Evolutionary conservation across 2,329 filamentous ascomycete species (phyloP), one percentile per base, ranked within the genome.

Genomic region (Scedosporium aurantiacum): DNA sequence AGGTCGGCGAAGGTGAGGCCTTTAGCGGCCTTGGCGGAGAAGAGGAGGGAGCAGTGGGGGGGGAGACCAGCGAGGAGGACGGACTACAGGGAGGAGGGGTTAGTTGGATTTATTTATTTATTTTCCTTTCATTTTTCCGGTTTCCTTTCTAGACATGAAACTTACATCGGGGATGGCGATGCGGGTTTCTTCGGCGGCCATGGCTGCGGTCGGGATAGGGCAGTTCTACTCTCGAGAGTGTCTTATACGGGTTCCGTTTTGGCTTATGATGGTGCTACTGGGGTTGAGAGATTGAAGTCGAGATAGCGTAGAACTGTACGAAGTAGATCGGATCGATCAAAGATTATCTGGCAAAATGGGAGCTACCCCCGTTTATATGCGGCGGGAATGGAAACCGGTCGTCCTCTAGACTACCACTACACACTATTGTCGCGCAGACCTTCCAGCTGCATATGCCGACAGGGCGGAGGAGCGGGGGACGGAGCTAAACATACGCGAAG

Each of bases 1-100:
- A 97, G 91, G 52, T 83, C 76, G 71, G 91, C 89, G 71, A 96
- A 97, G 68, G 81, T 89, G 41, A 96, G 81, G 66, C 84, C 81
- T 74, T 89, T 88, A 61, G 75, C 72, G 57, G 90, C 86, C 75
- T 96, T 97, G 66, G 89, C 90, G 41, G 84, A 80, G 76, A 95
- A 95, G 65, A 97, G 87, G 5, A 85, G 83, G 64, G 82, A 79
- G 10, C 88, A 87, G 66, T 89, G 86, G 23, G 79, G 72, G 2
- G 91, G 90, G 50, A 96, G 86, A 23, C 47, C 40, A 27, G 58
- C 14, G 32, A 52, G 58, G 58, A 52, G 47, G 47, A 52, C 47
- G 47, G 47, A 52, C 47, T 52, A 18, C 5, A 18, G 8, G 12
- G 41, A 8, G 43, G 43, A 47, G 43, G 43, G 43, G 43, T 21